These are phyloP conservation scores for Cokeromyces recurvatus DNA, from an alignment of 371 early-diverging fungal species.

Conservation along the genomic window DNA sequence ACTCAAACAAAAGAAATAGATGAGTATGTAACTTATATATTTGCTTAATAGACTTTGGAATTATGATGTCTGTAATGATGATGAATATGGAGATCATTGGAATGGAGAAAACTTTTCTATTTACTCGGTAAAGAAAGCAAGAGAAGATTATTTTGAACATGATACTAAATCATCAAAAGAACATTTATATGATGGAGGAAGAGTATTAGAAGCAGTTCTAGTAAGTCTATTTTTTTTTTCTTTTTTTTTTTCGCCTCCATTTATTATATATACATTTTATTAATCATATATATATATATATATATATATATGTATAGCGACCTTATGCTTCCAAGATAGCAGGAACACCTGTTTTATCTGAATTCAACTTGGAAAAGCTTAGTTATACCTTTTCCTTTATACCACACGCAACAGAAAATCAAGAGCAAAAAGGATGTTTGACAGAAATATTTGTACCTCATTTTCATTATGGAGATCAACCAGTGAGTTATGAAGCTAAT, in stretches of 20 bases:
- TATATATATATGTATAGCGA: no score
- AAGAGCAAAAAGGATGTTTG: slow-evolving; percentile 8
- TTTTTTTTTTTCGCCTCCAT: no score
- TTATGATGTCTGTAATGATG: slow-evolving; percentile 76
- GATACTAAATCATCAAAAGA: slow-evolving; percentile 25
- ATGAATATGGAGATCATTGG: slow-evolving; percentile 81
- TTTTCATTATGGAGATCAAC: slow-evolving; percentile 58
- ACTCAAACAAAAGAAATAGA: neutral
- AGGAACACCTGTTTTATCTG: slow-evolving; percentile 58
- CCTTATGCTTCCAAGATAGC: slow-evolving; percentile 80
- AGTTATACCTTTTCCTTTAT: slow-evolving; percentile 57
- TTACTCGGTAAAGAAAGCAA: slow-evolving; percentile 41
- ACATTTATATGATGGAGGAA: slow-evolving; percentile 67
- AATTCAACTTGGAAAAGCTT: slow-evolving; percentile 55
- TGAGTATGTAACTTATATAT: neutral
- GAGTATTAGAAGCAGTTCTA: slow-evolving; percentile 76
- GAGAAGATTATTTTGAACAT: slow-evolving; percentile 9
- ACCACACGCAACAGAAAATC: slow-evolving; percentile 10
- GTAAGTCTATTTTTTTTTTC: no score
- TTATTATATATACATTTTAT: neutral
- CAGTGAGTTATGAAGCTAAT: slow-evolving; percentile 47
- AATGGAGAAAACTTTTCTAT: slow-evolving; percentile 89
- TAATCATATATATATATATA: no score
- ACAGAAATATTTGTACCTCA: slow-evolving; percentile 72
- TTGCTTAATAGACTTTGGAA: slow-evolving; percentile 63